phyloP scores from a whole-genome alignment of 805 yeast genomes.

The Ogataea pilisensis region DNA sequence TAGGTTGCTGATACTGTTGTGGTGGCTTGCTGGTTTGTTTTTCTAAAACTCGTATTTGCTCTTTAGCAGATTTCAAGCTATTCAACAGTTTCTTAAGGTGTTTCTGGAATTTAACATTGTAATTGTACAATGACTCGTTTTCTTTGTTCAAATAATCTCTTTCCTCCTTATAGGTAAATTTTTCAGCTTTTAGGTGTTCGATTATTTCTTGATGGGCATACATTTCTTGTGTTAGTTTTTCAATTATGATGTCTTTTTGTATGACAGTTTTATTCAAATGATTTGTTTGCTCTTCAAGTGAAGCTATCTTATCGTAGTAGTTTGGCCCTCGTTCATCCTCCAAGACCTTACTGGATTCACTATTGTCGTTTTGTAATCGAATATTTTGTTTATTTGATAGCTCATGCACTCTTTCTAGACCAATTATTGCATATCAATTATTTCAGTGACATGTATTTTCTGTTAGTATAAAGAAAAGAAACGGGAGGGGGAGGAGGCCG shows the following conservation, averaged over 20 bases:
- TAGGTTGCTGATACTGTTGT: too few species aligned
- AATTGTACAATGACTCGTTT: neutral
- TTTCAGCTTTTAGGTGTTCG: neutral
- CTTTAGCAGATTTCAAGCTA: neutral
- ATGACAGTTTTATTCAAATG: neutral
- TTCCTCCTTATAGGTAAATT: neutral
- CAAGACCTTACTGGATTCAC: neutral
- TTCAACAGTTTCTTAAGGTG: neutral
- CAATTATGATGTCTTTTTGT: neutral
- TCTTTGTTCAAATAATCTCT: slow-evolving; percentile 4
- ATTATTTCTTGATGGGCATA: neutral
- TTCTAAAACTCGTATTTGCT: neutral
- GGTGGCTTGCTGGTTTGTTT: neutral
- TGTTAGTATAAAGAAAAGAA: too few species aligned
- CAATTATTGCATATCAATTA: too few species aligned
- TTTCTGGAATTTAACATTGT: neutral
- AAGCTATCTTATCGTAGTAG: neutral
- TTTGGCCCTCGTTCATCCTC: neutral
- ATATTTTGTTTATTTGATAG: neutral
- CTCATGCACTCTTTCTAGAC: neutral
- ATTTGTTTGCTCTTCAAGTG: neutral
- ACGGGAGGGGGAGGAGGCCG: too few species aligned
- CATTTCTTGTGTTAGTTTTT: neutral
- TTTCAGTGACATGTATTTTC: too few species aligned
- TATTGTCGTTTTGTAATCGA: neutral